A percentile compares a stretch with the other conserved stretches of the same genome.
Evolutionary conservation across 371 early-diverging fungal species (phyloP).

Genomic region (Mortierella sp.): DNA sequence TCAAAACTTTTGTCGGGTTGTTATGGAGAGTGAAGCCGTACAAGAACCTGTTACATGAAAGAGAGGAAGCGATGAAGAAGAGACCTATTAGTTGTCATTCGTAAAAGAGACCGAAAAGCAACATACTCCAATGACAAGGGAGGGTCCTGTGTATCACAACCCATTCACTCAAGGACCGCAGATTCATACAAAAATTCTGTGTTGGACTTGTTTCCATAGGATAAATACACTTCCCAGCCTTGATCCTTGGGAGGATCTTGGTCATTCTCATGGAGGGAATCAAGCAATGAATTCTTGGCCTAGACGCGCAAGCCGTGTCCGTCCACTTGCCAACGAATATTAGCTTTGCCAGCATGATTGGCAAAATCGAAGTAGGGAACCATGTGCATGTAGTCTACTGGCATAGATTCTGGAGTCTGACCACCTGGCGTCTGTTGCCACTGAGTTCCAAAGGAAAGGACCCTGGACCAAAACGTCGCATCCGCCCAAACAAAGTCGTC

Average conservation of each 20-base stretch:
- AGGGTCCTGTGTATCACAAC: background rate
- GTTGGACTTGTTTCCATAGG: constrained; percentile 73
- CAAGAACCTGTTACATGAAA: constrained; percentile 23
- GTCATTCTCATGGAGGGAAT: background rate
- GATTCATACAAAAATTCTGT: constrained; percentile 63
- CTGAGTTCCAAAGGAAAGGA: constrained; percentile 53
- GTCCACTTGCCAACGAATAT: constrained; percentile 62
- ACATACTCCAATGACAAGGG: background rate
- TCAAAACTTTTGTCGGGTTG: constrained; percentile 34
- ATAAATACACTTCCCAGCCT: constrained; percentile 55
- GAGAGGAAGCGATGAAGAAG: background rate
- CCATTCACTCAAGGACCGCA: background rate
- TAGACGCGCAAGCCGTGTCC: constrained; percentile 35
- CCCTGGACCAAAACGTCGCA: constrained; percentile 63
- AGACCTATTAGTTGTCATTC: background rate
- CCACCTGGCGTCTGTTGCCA: constrained; percentile 4
- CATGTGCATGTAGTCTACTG: constrained; percentile 45
- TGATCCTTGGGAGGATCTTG: constrained; percentile 5
- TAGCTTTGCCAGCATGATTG: constrained; percentile 61
- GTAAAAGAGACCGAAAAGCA: too few relatives aligned
- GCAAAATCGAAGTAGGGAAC: constrained; percentile 71
- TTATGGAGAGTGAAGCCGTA: constrained; percentile 37
- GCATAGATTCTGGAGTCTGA: background rate
- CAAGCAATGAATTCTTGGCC: constrained; percentile 12
- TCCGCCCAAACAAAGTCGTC: constrained; percentile 64